A percentile compares a stretch with the other conserved stretches of the same genome.
Evolutionary conservation across 768 basidiomycete genomes (phyloP).

Genomic region (Kondoa malvinella): DNA sequence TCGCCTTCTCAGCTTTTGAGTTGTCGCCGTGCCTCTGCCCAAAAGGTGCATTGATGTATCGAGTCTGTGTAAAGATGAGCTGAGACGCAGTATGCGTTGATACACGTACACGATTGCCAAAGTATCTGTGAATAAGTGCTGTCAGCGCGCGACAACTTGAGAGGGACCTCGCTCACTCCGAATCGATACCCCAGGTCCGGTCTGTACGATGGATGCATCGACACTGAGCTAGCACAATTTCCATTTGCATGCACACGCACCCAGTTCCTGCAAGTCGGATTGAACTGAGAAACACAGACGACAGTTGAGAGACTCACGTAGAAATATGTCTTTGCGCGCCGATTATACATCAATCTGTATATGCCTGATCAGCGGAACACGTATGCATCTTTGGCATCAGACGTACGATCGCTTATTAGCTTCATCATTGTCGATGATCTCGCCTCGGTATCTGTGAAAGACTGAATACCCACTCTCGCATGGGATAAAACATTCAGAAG

Average conservation of each 20-base stretch:
- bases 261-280: neutral
- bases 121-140: neutral
- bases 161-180: constrained; percentile 1
- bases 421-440: neutral
- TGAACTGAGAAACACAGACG: too few species aligned
- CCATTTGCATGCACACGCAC: neutral
- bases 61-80: neutral
- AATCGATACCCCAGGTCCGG: neutral
- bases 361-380: too few species aligned
- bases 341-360: neutral
- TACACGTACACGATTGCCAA: constrained; percentile 4
- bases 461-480: neutral
- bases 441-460: neutral
- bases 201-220: neutral
- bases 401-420: neutral
- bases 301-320: neutral
- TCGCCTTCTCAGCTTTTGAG: neutral
- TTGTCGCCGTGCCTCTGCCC: neutral
- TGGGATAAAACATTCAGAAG: neutral
- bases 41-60: constrained; percentile 4
- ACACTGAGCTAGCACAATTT: neutral
- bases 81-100: neutral
- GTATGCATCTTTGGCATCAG: neutral
- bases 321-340: constrained; percentile 7
- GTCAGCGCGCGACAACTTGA: neutral